These are phyloP conservation scores for Domatiomyces catenatus DNA, from an alignment of 2,329 filamentous ascomycete genomes.

Conservation along the genomic window DNA sequence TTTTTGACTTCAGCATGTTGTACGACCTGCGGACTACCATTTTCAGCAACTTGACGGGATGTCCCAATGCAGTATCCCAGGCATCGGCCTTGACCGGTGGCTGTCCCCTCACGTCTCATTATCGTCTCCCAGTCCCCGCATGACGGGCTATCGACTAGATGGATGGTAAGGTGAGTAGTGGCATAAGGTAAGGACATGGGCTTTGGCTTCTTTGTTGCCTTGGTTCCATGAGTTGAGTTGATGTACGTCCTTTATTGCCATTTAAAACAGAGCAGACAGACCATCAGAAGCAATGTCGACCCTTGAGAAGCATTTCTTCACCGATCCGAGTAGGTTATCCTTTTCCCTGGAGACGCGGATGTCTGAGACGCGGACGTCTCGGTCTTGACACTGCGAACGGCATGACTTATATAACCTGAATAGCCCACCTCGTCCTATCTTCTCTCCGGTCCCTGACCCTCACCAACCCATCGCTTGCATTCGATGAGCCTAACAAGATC, in stretches of 20 bases:
- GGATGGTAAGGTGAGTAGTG: background rate
- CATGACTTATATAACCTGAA: background rate
- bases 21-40: background rate
- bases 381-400: background rate
- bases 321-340: slow-evolving; percentile 43
- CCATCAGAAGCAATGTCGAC: background rate
- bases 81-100: background rate
- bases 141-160: background rate
- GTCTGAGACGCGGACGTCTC: too few relatives aligned
- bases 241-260: background rate
- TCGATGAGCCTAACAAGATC: slow-evolving; percentile 69
- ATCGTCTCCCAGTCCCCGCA: background rate
- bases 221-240: background rate
- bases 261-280: background rate
- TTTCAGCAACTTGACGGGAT: background rate
- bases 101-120: background rate
- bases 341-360: background rate
- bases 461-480: slow-evolving; percentile 68
- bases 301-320: slow-evolving; percentile 64
- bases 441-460: slow-evolving; percentile 64
- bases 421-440: slow-evolving; percentile 53
- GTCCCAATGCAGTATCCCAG: background rate
- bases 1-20: too few relatives aligned
- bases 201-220: background rate
- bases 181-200: background rate